Conservation (phyloP, 805 yeast genomes). For the Starmerella ratchasimensis region DNA sequence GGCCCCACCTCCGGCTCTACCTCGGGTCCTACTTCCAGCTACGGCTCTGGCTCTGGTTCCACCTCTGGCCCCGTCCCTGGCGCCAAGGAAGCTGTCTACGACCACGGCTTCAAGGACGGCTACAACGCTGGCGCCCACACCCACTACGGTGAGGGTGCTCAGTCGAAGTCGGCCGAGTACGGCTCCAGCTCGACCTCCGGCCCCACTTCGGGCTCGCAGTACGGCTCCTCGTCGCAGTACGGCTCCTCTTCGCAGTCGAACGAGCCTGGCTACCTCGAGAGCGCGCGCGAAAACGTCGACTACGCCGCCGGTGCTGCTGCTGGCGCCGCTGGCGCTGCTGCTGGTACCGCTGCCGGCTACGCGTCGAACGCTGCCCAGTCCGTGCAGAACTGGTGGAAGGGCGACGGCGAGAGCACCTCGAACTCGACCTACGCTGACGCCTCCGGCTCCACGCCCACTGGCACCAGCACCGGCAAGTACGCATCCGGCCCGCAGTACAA, state of each 20-base stretch:
- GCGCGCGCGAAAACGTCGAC: conserved; percentile 1
- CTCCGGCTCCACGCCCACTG: neutral
- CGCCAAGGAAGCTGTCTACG: no score
- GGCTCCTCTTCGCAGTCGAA: no score
- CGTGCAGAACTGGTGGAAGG: conserved; percentile 7
- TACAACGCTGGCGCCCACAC: neutral
- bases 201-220: neutral
- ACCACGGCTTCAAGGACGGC: no score
- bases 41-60: neutral
- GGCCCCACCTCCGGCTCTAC: neutral
- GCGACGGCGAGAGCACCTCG: neutral
- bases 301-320: conserved; percentile 10
- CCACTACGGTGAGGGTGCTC: neutral
- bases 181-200: conserved; percentile 4
- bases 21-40: neutral
- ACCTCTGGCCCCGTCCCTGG: neutral
- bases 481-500: conserved; percentile 1
- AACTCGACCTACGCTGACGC: neutral
- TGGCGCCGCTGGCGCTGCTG: conserved; percentile 9
- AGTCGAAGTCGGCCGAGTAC: neutral
- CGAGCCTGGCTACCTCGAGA: conserved; percentile 1
- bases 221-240: conserved; percentile 2
- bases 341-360: conserved; percentile 10
- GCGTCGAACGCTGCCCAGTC: conserved; percentile 11
- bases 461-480: neutral